Base-by-base conservation (phyloP, 345 rosid genomes). In the Eucalyptus globulus region DNA sequence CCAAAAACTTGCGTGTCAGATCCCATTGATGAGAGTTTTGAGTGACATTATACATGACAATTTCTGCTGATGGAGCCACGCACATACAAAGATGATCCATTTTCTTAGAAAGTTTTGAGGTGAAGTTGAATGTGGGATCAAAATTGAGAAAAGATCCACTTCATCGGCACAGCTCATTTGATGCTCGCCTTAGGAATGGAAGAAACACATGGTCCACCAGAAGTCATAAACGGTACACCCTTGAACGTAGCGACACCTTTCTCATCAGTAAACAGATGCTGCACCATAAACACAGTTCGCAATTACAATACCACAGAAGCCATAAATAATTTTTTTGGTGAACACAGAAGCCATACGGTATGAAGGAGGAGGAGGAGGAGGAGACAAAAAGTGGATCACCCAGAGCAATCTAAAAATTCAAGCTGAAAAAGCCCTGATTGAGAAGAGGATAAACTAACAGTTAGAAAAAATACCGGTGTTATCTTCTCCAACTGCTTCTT, bases 401-500 rank as follows among this genome's bases (percentile, higher is more conserved):
- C 9, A n/a, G 40, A n/a, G 40, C 76, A 65, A 65, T 65, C 76
- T 65, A 65, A 65, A 65, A 65, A n/a, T n/a, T 65, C 37, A n/a
- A 65, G 76, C 21, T n/a, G 37, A 65, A 65, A 65, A 65, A 65
- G 21, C 8, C 76, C 4, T 15, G 45, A 72, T 37, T 27, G 4
- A 72, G 7, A 11, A 76, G 29, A 40, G 47, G 85, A 76, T 76
- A 40, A 76, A 76, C 29, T 21, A 76, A 87, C 4, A 65, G 53
- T 37, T 81, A 53, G 89, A 80, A 67, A 44, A 86, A 65, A 21
- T 96, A 97, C 99, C 92, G 95, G 99, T 86, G 98, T 94, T 91
- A 98, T 96, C 93, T 97, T 96, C 92, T 98, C 99, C 90, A 98
- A 92, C 91, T 96, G 98, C 95, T 97, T 97, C 94, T 96, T 97